Evolutionary conservation across 2,329 filamentous ascomycete genomes (phyloP).

Genomic region (Periconia digitata): DNA sequence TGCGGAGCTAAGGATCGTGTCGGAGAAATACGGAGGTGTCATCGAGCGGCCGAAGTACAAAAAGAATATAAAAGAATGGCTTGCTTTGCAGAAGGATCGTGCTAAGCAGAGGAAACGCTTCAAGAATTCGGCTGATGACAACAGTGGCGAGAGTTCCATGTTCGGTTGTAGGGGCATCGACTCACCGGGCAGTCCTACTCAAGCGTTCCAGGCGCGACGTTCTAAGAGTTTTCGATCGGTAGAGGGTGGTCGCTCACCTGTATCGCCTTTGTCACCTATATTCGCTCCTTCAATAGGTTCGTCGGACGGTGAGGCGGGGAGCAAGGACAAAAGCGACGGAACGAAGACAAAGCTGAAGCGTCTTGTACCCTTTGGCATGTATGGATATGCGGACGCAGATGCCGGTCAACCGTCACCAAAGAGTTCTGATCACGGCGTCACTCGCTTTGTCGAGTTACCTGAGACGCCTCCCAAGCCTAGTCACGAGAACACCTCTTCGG

Average conservation of each 20-base stretch:
- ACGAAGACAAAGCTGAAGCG: background rate
- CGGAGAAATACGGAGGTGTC: conserved; percentile 33
- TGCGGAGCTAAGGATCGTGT: conserved; percentile 29
- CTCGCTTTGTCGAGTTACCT: conserved; percentile 6
- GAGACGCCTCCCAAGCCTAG: background rate
- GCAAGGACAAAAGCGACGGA: background rate
- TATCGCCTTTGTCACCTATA: background rate
- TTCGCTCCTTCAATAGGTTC: background rate
- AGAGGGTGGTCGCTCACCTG: background rate
- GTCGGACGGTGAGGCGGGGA: background rate
- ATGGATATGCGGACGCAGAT: background rate
- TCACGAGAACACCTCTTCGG: background rate
- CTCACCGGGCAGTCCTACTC: background rate
- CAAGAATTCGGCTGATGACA: conserved; percentile 6
- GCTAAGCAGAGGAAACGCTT: conserved; percentile 15
- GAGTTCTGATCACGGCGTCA: conserved; percentile 25
- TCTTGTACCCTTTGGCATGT: conserved; percentile 6
- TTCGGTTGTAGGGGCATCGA: conserved; percentile 16
- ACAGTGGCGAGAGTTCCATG: conserved; percentile 14
- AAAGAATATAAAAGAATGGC: conserved; percentile 29
- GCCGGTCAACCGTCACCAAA: conserved; percentile 13
- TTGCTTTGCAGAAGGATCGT: conserved; percentile 24
- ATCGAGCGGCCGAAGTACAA: conserved; percentile 35
- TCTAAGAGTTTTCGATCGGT: background rate
- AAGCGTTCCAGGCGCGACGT: background rate